A percentile compares a stretch with the other conserved stretches of the same genome.
These are phyloP conservation scores for Trichoderma oligosporum DNA, from an alignment of 2,329 filamentous ascomycete genomes.

Conservation along the genomic window DNA sequence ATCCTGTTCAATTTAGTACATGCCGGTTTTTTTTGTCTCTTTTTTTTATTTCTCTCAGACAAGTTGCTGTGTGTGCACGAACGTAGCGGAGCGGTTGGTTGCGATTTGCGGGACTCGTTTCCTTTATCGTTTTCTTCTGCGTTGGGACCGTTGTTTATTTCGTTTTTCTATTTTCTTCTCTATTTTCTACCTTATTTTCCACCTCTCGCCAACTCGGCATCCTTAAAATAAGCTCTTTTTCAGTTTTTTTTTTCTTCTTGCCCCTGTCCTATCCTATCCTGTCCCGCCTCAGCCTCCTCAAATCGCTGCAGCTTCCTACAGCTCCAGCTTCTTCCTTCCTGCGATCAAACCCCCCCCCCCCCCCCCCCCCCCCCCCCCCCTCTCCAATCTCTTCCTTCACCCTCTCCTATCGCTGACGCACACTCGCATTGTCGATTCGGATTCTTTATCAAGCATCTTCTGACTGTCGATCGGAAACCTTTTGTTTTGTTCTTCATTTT, in stretches of 20 bases:
- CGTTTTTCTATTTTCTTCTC: conserved; percentile 22
- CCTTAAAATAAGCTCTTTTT: background rate
- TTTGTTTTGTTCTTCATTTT: background rate
- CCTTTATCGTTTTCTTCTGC: conserved; percentile 27
- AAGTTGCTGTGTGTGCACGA: conserved; percentile 17
- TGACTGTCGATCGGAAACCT: background rate
- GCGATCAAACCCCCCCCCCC: no score
- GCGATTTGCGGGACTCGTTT: conserved; percentile 26
- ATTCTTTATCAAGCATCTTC: conserved; percentile 4
- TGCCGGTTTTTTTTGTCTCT: conserved; percentile 13
- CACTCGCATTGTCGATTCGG: background rate
- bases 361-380: no score
- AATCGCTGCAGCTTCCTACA: conserved; percentile 13
- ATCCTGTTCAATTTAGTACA: conserved; percentile 4
- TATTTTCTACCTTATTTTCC: conserved; percentile 23
- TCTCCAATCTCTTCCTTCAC: background rate
- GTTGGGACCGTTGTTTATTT: conserved; percentile 21
- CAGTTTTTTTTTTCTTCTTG: conserved; percentile 16
- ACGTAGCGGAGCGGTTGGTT: conserved; percentile 24
- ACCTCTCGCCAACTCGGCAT: background rate
- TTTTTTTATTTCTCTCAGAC: conserved; percentile 18
- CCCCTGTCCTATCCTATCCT: conserved; percentile 15
- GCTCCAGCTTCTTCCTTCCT: background rate
- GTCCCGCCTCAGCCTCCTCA: conserved; percentile 15
- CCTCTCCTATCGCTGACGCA: background rate